These are phyloP conservation scores for Venturia effusa DNA, from an alignment of 2,329 filamentous ascomycete species.

Conservation along the genomic window DNA sequence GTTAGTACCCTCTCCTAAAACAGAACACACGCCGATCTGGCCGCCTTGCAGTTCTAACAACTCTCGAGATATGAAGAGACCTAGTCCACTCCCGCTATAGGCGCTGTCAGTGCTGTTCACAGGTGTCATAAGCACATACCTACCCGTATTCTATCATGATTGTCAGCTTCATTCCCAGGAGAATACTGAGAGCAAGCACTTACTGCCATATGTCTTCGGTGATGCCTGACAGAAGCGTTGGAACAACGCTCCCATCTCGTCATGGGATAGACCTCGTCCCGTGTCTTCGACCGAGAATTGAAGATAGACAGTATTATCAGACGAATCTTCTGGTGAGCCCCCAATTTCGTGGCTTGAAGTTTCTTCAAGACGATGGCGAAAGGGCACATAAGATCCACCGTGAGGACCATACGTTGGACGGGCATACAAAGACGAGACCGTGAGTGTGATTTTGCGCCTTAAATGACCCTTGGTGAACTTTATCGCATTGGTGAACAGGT, in stretches of 20 bases:
- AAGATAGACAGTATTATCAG: conserved; percentile 32
- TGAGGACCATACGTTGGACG: background rate
- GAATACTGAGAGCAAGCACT: conserved; percentile 16
- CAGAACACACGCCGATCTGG: conserved; percentile 53
- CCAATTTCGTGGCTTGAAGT: background rate
- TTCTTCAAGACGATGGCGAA: background rate
- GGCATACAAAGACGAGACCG: background rate
- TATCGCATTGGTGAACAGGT: conserved; percentile 8
- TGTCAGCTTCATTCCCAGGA: background rate
- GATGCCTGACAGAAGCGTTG: conserved; percentile 56
- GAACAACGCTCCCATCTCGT: conserved; percentile 48
- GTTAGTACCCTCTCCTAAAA: conserved; percentile 46
- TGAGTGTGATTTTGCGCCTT: conserved; percentile 3
- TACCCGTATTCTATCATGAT: background rate
- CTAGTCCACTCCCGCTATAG: conserved; percentile 38
- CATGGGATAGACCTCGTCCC: conserved; percentile 49
- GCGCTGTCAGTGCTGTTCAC: background rate
- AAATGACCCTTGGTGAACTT: conserved; percentile 2
- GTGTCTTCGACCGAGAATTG: conserved; percentile 55
- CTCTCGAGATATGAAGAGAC: conserved; percentile 58
- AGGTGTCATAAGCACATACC: background rate
- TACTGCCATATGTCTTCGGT: conserved; percentile 43
- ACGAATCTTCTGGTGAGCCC: background rate
- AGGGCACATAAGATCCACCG: background rate
- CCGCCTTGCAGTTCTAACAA: conserved; percentile 60